These are phyloP conservation scores for Colletotrichum agaves DNA, from an alignment of 2,329 filamentous ascomycete genomes.

Conservation along the genomic window DNA sequence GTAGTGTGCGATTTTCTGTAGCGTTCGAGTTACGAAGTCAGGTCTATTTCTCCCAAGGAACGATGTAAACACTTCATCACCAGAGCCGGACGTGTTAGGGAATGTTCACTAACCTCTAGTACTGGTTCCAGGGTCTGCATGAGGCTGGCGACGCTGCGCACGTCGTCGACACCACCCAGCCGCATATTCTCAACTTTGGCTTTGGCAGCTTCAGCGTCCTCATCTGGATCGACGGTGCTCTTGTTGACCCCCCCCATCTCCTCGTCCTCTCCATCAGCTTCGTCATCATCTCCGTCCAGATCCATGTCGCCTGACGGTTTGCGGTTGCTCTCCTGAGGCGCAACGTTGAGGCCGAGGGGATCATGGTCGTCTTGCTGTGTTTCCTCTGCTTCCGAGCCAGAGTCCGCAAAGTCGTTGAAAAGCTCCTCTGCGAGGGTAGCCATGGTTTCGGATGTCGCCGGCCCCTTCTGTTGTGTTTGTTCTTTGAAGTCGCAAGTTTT, in stretches of 20 bases:
- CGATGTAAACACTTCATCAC: slow-evolving; percentile 70
- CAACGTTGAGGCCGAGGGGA: slow-evolving; percentile 56
- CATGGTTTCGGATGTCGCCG: slow-evolving; percentile 62
- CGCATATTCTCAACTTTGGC: slow-evolving; percentile 86
- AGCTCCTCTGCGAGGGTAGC: slow-evolving; percentile 93
- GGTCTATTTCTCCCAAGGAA: slow-evolving; percentile 68
- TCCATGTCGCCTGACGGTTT: slow-evolving; percentile 61
- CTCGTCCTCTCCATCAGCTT: slow-evolving; percentile 69
- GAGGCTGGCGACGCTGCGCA: slow-evolving; percentile 80
- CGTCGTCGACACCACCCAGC: slow-evolving; percentile 77
- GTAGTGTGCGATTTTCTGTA: slow-evolving; percentile 84
- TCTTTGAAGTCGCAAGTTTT: not conserved
- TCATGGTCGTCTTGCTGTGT: slow-evolving; percentile 62
- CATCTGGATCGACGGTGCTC: slow-evolving; percentile 60
- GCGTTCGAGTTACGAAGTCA: slow-evolving; percentile 67
- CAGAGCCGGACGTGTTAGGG: slow-evolving; percentile 23
- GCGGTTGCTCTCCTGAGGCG: slow-evolving; percentile 51
- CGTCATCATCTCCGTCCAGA: slow-evolving; percentile 66
- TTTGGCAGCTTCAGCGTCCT: slow-evolving; percentile 77
- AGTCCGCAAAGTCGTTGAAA: slow-evolving; percentile 90
- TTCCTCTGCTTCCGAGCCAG: slow-evolving; percentile 79
- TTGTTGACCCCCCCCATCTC: slow-evolving; percentile 61
- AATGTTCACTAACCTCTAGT: slow-evolving; percentile 75
- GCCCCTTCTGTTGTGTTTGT: not conserved
- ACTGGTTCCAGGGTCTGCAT: slow-evolving; percentile 86